These are phyloP conservation scores for Cryptococcus depauperatus DNA, from an alignment of 1,284 basidiomycete species.

Conservation along the genomic window DNA sequence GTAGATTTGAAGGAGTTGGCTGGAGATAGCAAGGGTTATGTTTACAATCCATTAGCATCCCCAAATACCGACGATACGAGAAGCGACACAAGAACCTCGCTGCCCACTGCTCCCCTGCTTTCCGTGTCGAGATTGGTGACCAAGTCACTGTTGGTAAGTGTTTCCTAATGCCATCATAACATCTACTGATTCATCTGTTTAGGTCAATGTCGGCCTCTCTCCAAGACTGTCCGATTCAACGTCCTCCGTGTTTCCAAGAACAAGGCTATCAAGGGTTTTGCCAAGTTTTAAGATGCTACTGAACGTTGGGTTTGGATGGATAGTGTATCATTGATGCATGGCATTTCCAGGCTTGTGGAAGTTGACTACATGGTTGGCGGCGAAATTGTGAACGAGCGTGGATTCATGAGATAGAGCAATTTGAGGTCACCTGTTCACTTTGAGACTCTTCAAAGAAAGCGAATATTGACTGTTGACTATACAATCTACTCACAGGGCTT, in stretches of 20 bases:
- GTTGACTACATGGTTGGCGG: too few relatives aligned
- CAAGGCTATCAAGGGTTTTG: slow-evolving; percentile 85
- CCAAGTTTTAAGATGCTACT: slow-evolving; percentile 68
- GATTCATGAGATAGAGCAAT: too few relatives aligned
- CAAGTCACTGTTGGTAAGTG: slow-evolving; percentile 73
- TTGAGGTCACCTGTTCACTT: too few relatives aligned
- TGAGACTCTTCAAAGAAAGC: too few relatives aligned
- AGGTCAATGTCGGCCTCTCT: slow-evolving; percentile 95
- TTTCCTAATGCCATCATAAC: not conserved
- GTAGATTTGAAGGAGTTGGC: slow-evolving; percentile 7
- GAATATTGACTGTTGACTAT: too few relatives aligned
- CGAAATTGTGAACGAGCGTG: too few relatives aligned
- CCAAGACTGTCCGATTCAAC: slow-evolving; percentile 99
- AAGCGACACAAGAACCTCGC: slow-evolving; percentile 98
- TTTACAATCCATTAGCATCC: slow-evolving; percentile 50
- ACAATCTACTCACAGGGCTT: too few relatives aligned
- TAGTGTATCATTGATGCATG: slow-evolving; percentile 17
- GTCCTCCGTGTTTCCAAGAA: slow-evolving; percentile 81
- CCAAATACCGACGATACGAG: slow-evolving; percentile 98
- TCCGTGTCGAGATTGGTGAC: slow-evolving; percentile 93
- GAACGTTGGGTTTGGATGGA: slow-evolving; percentile 1
- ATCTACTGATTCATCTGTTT: not conserved
- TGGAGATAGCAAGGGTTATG: not conserved
- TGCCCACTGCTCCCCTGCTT: slow-evolving; percentile 93
- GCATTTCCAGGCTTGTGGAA: slow-evolving; percentile 12